These are phyloP conservation scores for Phytophthora colocasiae DNA, from an alignment of 352 stramenopile species.

Conservation along the genomic window DNA sequence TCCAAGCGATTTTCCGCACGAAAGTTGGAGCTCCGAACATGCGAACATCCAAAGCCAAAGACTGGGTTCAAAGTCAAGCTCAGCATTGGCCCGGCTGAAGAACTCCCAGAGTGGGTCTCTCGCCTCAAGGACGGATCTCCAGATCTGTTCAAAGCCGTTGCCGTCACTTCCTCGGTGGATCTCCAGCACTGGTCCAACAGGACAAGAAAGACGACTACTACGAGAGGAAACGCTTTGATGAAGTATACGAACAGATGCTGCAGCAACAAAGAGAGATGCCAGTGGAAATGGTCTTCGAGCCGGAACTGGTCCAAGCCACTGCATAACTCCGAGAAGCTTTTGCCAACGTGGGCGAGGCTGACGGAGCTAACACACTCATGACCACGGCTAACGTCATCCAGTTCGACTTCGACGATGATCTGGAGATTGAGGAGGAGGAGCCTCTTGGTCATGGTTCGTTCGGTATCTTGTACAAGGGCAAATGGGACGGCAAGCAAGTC, in stretches of 20 bases:
- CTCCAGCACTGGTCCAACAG: slow-evolving; percentile 18
- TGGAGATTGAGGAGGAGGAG: slow-evolving; percentile 26
- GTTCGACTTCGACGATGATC: slow-evolving; percentile 32
- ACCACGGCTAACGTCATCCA: slow-evolving; percentile 25
- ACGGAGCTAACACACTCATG: slow-evolving; percentile 16
- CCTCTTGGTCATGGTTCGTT: slow-evolving; percentile 41
- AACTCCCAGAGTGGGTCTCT: slow-evolving; percentile 32
- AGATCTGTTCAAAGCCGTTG: slow-evolving; percentile 35
- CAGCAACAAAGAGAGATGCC: slow-evolving; percentile 18
- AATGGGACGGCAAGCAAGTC: slow-evolving; percentile 11
- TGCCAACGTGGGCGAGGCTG: slow-evolving; percentile 14
- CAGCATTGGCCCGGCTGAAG: slow-evolving; percentile 25
- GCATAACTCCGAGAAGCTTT: slow-evolving; percentile 25
- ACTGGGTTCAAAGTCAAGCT: slow-evolving; percentile 40
- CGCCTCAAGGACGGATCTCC: slow-evolving; percentile 41
- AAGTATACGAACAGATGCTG: slow-evolving; percentile 23
- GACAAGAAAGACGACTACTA: slow-evolving; percentile 38
- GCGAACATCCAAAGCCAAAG: slow-evolving; percentile 30
- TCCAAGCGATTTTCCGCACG: slow-evolving; percentile 24
- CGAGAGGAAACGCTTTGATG: slow-evolving; percentile 23
- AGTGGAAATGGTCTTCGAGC: slow-evolving; percentile 24
- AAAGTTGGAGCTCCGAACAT: slow-evolving; percentile 34
- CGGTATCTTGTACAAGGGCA: slow-evolving; percentile 25
- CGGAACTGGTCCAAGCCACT: slow-evolving; percentile 24
- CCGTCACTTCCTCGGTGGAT: slow-evolving; percentile 35